These are phyloP conservation scores for Hypocrella siamensis DNA, from an alignment of 2,329 filamentous ascomycete species.

Conservation along the genomic window DNA sequence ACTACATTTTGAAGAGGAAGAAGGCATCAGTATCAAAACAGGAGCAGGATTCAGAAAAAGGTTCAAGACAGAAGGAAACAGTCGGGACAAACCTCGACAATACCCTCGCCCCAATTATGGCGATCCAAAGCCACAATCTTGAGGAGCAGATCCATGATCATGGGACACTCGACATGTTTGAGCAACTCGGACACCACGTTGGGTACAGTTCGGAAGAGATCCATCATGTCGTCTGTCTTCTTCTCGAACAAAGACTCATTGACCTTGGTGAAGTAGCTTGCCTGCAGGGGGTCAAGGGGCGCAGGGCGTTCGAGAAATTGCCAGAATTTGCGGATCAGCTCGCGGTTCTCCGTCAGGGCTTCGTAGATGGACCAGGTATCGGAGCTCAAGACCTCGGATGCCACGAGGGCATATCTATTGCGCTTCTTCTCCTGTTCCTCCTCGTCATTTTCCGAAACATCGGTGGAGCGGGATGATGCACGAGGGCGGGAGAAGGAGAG, in stretches of 20 bases:
- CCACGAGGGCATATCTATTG: constrained; percentile 84
- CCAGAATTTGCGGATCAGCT: constrained; percentile 76
- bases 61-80: constrained; percentile 1
- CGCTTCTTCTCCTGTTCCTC: constrained; percentile 82
- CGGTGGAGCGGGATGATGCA: constrained; percentile 35
- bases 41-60: background rate
- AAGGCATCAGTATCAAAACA: background rate
- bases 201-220: constrained; percentile 71
- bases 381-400: constrained; percentile 84
- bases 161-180: constrained; percentile 88
- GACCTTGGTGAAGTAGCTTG: constrained; percentile 96
- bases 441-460: constrained; percentile 31
- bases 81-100: constrained; percentile 60
- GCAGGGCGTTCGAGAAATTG: constrained; percentile 70
- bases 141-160: constrained; percentile 93
- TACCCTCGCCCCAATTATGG: constrained; percentile 75
- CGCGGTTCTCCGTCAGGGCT: constrained; percentile 71
- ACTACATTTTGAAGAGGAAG: constrained; percentile 32
- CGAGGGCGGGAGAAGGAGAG: constrained; percentile 35
- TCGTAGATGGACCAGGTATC: constrained; percentile 97
- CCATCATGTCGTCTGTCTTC: constrained; percentile 95
- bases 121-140: constrained; percentile 97
- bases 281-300: constrained; percentile 81
- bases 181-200: constrained; percentile 73
- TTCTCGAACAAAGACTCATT: constrained; percentile 96